These are phyloP conservation scores for Posidonia oceanica DNA, from an alignment of 116 monocot species.

Conservation along the genomic window DNA sequence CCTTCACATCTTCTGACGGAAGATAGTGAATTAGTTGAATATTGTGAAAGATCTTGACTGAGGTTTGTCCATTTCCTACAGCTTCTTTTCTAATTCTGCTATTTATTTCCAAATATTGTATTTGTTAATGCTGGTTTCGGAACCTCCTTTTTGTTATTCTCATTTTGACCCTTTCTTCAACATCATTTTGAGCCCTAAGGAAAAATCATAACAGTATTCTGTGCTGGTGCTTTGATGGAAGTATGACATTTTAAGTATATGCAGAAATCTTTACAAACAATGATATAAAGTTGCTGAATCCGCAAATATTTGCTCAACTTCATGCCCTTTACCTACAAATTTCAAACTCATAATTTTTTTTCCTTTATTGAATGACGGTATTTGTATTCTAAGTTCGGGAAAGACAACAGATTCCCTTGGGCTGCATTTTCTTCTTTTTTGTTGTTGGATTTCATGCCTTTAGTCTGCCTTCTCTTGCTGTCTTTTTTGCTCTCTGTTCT, in stretches of 20 bases:
- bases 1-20: conserved; percentile 49
- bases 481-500: neutral
- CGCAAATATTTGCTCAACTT: neutral
- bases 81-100: neutral
- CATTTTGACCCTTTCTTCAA: neutral
- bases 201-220: neutral
- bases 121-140: neutral
- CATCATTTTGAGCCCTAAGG: neutral
- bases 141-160: neutral
- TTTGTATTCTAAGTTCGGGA: neutral
- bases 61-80: neutral
- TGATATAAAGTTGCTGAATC: neutral
- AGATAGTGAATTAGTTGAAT: conserved; percentile 10
- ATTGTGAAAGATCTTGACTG: neutral
- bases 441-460: neutral
- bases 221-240: neutral
- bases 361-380: too few species aligned
- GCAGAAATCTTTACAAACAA: too few species aligned
- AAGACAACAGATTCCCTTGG: neutral
- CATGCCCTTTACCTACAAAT: neutral
- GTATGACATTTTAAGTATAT: neutral
- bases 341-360: neutral
- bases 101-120: neutral
- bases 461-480: too few species aligned
- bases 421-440: neutral